Conservation (phyloP, 2,329 filamentous ascomycete species). For the Penicillium sumatraense region DNA sequence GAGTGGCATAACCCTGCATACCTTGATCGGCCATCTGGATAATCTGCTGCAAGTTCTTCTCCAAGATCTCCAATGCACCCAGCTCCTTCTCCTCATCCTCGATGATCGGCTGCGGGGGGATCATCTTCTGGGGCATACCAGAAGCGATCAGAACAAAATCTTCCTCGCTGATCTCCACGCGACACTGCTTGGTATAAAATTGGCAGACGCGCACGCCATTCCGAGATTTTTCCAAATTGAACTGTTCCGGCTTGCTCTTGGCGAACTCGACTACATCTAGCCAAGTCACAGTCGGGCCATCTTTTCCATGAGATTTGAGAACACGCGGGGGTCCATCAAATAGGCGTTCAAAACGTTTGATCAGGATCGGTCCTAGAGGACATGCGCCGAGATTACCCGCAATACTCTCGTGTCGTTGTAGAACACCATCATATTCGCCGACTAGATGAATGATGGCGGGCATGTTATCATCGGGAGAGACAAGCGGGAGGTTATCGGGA, state of each 20-base stretch:
- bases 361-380: conserved; percentile 77
- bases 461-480: conserved; percentile 71
- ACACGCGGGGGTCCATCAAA: conserved; percentile 80
- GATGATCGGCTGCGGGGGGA: conserved; percentile 77
- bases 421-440: conserved; percentile 80
- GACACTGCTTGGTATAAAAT: conserved; percentile 78
- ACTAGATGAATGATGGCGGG: conserved; percentile 73
- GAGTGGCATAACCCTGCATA: conserved; percentile 34
- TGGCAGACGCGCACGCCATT: conserved; percentile 76
- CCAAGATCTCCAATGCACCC: conserved; percentile 80
- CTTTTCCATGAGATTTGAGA: conserved; percentile 65
- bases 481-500: conserved; percentile 64
- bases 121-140: conserved; percentile 80
- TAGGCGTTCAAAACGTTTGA: conserved; percentile 83
- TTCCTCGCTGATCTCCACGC: conserved; percentile 85
- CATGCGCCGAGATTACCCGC: conserved; percentile 84
- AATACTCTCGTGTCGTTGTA: conserved; percentile 84
- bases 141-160: conserved; percentile 84
- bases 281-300: conserved; percentile 72
- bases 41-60: conserved; percentile 75
- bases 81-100: conserved; percentile 87
- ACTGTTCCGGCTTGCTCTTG: conserved; percentile 77
- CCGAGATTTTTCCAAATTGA: conserved; percentile 70
- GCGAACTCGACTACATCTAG: conserved; percentile 85
- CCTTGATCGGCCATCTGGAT: conserved; percentile 81